A percentile compares a stretch with the other conserved stretches of the same genome.
Evolutionary conservation across 306 rosid genomes (phyloP).

Genomic region (Notholithocarpus densiflorus): DNA sequence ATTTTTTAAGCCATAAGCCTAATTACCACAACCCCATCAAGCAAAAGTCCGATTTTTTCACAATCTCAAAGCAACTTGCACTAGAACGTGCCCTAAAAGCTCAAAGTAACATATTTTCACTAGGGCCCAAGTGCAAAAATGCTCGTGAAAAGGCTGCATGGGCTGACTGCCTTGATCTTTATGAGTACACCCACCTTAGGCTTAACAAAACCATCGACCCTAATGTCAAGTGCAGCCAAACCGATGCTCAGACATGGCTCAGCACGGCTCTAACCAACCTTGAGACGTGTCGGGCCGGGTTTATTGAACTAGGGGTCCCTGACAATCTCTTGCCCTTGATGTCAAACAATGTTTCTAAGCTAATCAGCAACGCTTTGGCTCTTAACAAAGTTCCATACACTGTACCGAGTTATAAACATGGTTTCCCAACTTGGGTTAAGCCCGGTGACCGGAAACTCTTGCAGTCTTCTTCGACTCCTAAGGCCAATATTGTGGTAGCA

Average conservation of each 20-base stretch:
- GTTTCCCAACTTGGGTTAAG: slow-evolving; percentile 70
- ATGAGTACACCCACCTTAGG: slow-evolving; percentile 35
- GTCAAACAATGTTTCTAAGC: slow-evolving; percentile 55
- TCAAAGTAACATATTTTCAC: slow-evolving; percentile 21
- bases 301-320: slow-evolving; percentile 51
- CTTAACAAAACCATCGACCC: slow-evolving; percentile 45
- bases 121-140: slow-evolving; percentile 48
- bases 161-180: slow-evolving; percentile 68
- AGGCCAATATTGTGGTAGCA: slow-evolving; percentile 65
- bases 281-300: slow-evolving; percentile 64
- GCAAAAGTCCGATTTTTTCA: slow-evolving; percentile 56
- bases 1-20: slow-evolving; percentile 39
- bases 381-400: slow-evolving; percentile 38
- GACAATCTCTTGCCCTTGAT: slow-evolving; percentile 35
- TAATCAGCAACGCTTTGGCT: slow-evolving; percentile 62
- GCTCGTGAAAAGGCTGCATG: slow-evolving; percentile 55
- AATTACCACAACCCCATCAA: slow-evolving; percentile 31
- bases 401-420: slow-evolving; percentile 24
- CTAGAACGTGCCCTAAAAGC: slow-evolving; percentile 45
- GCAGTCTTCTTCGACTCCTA: slow-evolving; percentile 51
- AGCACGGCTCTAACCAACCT: slow-evolving; percentile 76
- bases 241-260: slow-evolving; percentile 63
- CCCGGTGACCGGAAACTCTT: slow-evolving; percentile 67
- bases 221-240: slow-evolving; percentile 30
- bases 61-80: slow-evolving; percentile 46